Conservation (phyloP, 129 eudicot species). For the Tagetes patula region DNA sequence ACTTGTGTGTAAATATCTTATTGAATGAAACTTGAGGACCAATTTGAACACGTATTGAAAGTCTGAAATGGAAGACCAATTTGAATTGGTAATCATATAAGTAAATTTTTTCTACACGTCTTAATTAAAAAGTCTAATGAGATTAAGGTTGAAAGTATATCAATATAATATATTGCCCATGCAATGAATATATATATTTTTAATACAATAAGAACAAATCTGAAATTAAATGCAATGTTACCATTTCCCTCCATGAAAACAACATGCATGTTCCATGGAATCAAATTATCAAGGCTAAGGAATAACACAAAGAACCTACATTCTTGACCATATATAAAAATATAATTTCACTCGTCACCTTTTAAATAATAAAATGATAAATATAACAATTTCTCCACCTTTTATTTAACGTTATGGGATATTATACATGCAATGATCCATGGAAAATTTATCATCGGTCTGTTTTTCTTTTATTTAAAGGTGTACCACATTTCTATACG, state of each 20-base stretch:
- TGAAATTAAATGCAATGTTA: neutral
- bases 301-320: constrained; percentile 27
- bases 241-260: constrained; percentile 1
- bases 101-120: no score
- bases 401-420: constrained; percentile 24
- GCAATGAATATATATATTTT: neutral
- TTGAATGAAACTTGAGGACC: no score
- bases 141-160: no score
- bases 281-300: constrained; percentile 31
- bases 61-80: no score
- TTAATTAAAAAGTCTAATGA: no score
- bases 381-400: constrained; percentile 14
- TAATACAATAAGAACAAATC: neutral
- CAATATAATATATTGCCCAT: neutral
- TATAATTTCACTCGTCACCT: neutral
- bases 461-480: constrained; percentile 28
- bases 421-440: constrained; percentile 5
- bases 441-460: constrained; percentile 16
- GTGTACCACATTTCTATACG: constrained; percentile 17
- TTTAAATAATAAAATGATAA: neutral
- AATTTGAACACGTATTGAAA: no score
- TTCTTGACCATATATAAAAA: constrained; percentile 24
- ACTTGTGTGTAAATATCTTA: no score
- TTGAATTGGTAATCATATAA: no score
- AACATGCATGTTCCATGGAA: constrained; percentile 24